These are phyloP conservation scores for Serendipita sp. DNA, from an alignment of 768 basidiomycete genomes.

Conservation along the genomic window DNA sequence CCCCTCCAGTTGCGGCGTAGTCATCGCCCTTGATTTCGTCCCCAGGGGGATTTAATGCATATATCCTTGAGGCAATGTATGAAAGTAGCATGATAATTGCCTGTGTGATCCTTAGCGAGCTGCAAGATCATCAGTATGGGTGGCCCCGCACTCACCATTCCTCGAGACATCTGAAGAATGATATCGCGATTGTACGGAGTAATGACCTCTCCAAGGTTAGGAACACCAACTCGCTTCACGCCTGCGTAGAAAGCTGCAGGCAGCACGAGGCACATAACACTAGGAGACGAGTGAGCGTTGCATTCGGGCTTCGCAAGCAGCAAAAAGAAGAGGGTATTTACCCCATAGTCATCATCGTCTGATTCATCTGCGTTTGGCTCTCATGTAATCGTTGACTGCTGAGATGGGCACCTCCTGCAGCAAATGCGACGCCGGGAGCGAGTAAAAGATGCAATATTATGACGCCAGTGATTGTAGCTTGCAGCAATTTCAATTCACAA, in stretches of 20 bases:
- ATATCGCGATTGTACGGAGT: slow-evolving; percentile 29
- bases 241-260: slow-evolving; percentile 58
- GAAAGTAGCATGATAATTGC: too few relatives aligned
- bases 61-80: too few relatives aligned
- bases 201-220: slow-evolving; percentile 17
- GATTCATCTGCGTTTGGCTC: slow-evolving; percentile 28
- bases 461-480: slow-evolving; percentile 35
- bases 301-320: too few relatives aligned
- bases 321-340: too few relatives aligned
- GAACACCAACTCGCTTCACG: background rate
- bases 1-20: slow-evolving; percentile 23
- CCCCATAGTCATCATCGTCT: too few relatives aligned
- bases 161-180: slow-evolving; percentile 49
- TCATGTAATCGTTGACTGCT: slow-evolving; percentile 50
- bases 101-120: too few relatives aligned
- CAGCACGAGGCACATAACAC: slow-evolving; percentile 49
- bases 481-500: slow-evolving; percentile 44
- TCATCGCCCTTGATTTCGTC: too few relatives aligned
- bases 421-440: slow-evolving; percentile 52
- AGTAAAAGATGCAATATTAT: slow-evolving; percentile 55
- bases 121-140: too few relatives aligned
- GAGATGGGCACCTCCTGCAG: slow-evolving; percentile 52
- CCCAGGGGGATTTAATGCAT: too few relatives aligned
- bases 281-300: too few relatives aligned
- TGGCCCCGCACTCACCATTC: slow-evolving; percentile 27